phyloP scores from a whole-genome alignment of 78 protist species.

The Guillardia theta region DNA sequence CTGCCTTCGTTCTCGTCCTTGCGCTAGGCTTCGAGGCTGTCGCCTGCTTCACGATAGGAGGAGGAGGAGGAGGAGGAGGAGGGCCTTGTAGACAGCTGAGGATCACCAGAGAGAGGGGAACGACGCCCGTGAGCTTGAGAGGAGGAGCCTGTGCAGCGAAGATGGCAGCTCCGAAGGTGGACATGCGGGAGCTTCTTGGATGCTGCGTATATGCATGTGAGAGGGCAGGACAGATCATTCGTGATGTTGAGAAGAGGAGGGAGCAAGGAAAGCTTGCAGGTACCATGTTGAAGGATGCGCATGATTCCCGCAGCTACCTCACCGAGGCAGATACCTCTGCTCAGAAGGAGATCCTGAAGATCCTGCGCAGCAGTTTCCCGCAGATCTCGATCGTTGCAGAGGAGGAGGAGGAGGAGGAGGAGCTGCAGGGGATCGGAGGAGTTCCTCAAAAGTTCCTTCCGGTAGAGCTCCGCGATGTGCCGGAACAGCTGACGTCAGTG shows the following conservation, averaged over 20 bases:
- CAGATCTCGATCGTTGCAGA: slow-evolving; percentile 8
- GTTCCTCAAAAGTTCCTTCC: neutral
- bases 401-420: neutral
- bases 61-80: too few relatives aligned
- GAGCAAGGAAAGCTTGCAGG: neutral
- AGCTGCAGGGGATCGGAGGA: neutral
- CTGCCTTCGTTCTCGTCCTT: too few relatives aligned
- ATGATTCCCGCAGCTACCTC: neutral
- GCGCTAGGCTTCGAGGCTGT: too few relatives aligned
- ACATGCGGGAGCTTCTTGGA: neutral
- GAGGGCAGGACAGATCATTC: neutral
- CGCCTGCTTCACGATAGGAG: too few relatives aligned
- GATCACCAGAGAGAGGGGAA: too few relatives aligned
- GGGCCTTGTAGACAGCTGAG: too few relatives aligned
- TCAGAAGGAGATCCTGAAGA: neutral
- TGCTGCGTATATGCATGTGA: neutral
- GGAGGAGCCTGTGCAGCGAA: too few relatives aligned
- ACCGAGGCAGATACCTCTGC: slow-evolving; percentile 21
- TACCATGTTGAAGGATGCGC: neutral
- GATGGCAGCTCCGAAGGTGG: too few relatives aligned
- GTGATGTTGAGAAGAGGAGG: neutral
- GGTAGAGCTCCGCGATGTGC: neutral
- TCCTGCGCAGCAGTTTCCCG: neutral
- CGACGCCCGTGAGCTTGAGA: too few relatives aligned
- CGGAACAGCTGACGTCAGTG: neutral